A percentile compares a stretch with the other conserved stretches of the same genome.
phyloP scores from a whole-genome alignment of 1,284 basidiomycete species.

The Moesziomyces sp. region DNA sequence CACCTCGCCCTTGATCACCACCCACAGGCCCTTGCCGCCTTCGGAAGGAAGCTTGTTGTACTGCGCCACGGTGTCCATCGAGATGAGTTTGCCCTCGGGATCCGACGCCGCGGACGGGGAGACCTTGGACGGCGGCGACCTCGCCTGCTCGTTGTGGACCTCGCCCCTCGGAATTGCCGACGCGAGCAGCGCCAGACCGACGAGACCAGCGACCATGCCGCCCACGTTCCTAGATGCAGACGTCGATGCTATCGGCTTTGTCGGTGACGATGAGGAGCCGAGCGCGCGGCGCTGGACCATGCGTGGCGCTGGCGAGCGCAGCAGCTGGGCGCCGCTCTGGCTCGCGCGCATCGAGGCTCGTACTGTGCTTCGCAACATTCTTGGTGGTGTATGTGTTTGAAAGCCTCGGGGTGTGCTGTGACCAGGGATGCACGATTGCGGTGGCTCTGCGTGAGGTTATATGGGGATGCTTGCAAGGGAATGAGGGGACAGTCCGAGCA shows the following conservation, averaged over 20 bases:
- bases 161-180: constrained; percentile 14
- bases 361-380: constrained; percentile 21
- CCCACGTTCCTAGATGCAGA: constrained; percentile 6
- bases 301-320: constrained; percentile 16
- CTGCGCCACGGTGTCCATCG: constrained; percentile 50
- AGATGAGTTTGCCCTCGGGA: constrained; percentile 46
- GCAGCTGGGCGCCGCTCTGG: constrained; percentile 12
- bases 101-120: constrained; percentile 27
- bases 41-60: constrained; percentile 53
- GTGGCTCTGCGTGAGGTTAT: background rate
- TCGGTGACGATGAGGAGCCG: constrained; percentile 5
- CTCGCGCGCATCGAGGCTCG: constrained; percentile 25
- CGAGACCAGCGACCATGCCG: constrained; percentile 27
- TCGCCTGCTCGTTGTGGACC: constrained; percentile 26
- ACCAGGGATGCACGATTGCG: background rate
- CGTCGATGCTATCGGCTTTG: background rate
- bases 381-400: background rate
- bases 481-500: no score
- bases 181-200: constrained; percentile 35
- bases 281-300: constrained; percentile 10
- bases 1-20: constrained; percentile 63
- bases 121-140: constrained; percentile 21
- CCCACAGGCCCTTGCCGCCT: constrained; percentile 55
- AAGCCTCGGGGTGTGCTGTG: background rate
- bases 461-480: background rate